Conservation (phyloP, 352 stramenopile species). For the Thraustochytrium sp. region DNA sequence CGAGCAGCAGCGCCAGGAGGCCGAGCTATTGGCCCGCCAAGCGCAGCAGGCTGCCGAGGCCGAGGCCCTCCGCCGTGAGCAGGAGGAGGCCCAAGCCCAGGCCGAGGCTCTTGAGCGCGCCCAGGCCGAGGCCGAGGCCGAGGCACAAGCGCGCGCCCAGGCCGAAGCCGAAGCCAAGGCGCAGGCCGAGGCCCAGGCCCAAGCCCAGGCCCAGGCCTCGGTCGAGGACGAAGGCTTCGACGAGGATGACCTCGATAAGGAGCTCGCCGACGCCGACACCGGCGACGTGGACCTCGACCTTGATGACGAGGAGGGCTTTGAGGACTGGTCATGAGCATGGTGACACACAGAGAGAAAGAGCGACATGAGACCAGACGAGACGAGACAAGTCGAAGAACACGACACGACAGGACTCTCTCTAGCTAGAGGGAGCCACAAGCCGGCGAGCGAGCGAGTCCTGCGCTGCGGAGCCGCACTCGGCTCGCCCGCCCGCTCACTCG, state of each 20-base stretch:
- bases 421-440: no score
- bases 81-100: neutral
- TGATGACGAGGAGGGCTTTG: constrained; percentile 3
- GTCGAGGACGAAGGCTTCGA: neutral
- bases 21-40: neutral
- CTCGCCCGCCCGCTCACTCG: no score
- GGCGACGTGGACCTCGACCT: neutral
- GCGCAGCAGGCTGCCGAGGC: neutral
- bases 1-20: neutral
- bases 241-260: neutral
- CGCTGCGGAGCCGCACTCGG: no score
- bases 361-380: neutral
- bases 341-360: neutral
- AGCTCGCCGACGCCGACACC: neutral
- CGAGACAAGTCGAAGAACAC: neutral
- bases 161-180: neutral
- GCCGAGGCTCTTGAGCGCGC: neutral
- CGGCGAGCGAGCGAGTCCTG: no score
- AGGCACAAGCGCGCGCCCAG: neutral
- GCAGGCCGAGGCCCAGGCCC: neutral
- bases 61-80: neutral
- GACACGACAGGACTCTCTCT: neutral
- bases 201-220: neutral
- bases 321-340: constrained; percentile 32
- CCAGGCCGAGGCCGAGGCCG: neutral